A percentile compares a stretch with the other conserved stretches of the same genome.
Conservation (phyloP, 2,329 filamentous ascomycete genomes). For the Cercospora beticola region DNA sequence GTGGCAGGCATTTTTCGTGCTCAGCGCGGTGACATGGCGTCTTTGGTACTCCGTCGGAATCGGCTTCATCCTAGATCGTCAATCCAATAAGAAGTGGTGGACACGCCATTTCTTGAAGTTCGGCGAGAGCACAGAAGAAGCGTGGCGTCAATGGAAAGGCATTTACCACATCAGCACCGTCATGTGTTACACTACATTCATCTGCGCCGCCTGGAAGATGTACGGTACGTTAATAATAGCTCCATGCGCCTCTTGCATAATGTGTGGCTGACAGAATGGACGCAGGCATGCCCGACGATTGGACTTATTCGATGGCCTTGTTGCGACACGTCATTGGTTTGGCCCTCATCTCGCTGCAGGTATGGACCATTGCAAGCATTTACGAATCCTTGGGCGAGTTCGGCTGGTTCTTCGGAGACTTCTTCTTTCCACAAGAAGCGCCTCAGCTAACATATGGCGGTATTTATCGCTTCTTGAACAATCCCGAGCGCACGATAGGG, state of each 20-base stretch:
- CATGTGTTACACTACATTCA: constrained; percentile 84
- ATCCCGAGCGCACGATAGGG: constrained; percentile 90
- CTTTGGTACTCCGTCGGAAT: constrained; percentile 90
- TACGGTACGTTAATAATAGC: constrained; percentile 53
- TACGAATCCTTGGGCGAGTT: constrained; percentile 96
- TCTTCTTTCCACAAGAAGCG: constrained; percentile 93
- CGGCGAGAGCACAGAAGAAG: constrained; percentile 84
- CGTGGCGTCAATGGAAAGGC: constrained; percentile 97
- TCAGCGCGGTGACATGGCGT: constrained; percentile 79
- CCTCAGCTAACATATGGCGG: constrained; percentile 92
- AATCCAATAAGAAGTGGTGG: constrained; percentile 91
- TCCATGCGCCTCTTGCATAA: background rate
- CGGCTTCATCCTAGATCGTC: constrained; percentile 77
- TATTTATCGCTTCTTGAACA: constrained; percentile 97
- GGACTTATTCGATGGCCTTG: constrained; percentile 80
- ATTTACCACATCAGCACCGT: constrained; percentile 90
- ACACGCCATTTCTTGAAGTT: constrained; percentile 97
- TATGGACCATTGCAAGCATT: constrained; percentile 91
- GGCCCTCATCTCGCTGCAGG: constrained; percentile 77
- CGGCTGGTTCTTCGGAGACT: constrained; percentile 98
- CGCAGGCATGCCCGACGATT: constrained; percentile 68
- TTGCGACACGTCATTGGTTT: constrained; percentile 84
- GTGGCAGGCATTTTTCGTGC: constrained; percentile 76
- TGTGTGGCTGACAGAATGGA: constrained; percentile 11
- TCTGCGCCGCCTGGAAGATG: constrained; percentile 94